These are phyloP conservation scores for Jatropha curcas DNA, from an alignment of 345 rosid species.

Conservation along the genomic window DNA sequence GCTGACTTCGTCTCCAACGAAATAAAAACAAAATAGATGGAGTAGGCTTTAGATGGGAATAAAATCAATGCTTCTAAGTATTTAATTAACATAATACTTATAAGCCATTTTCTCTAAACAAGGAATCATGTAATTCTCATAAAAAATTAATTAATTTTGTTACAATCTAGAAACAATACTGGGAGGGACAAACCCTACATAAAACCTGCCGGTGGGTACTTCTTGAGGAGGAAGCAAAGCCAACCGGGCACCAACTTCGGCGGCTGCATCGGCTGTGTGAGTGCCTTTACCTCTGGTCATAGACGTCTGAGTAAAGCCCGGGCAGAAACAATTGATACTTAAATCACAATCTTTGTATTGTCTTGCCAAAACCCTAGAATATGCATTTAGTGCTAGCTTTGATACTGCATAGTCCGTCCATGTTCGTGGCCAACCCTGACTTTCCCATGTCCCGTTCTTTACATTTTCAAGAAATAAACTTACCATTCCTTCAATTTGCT, in stretches of 20 bases:
- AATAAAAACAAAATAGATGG: too few species aligned
- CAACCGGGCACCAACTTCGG: conserved; percentile 37
- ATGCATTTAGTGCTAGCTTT: conserved; percentile 78
- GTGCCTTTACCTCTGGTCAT: conserved; percentile 78
- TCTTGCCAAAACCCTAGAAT: conserved; percentile 61
- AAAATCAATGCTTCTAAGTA: too few species aligned
- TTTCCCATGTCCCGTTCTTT: conserved; percentile 61
- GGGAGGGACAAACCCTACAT: conserved; percentile 38
- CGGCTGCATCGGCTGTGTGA: conserved; percentile 63
- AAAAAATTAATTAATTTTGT: too few species aligned
- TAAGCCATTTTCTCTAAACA: too few species aligned
- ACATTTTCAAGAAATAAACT: conserved; percentile 49
- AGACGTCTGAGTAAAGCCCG: conserved; percentile 81
- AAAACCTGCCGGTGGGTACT: conserved; percentile 56
- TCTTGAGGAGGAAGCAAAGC: conserved; percentile 54
- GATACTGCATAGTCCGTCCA: conserved; percentile 93
- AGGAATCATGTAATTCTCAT: too few species aligned
- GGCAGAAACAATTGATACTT: conserved; percentile 73
- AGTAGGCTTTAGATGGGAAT: too few species aligned
- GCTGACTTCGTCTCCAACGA: too few species aligned
- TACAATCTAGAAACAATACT: conserved; percentile 34
- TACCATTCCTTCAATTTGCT: conserved; percentile 50
- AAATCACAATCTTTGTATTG: conserved; percentile 32
- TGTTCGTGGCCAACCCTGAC: conserved; percentile 70
- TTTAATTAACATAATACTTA: too few species aligned